Percentiles rank a stretch among this genome's conserved stretches.
Conservation (phyloP, 345 rosid genomes). For the Acer yangbiense region DNA sequence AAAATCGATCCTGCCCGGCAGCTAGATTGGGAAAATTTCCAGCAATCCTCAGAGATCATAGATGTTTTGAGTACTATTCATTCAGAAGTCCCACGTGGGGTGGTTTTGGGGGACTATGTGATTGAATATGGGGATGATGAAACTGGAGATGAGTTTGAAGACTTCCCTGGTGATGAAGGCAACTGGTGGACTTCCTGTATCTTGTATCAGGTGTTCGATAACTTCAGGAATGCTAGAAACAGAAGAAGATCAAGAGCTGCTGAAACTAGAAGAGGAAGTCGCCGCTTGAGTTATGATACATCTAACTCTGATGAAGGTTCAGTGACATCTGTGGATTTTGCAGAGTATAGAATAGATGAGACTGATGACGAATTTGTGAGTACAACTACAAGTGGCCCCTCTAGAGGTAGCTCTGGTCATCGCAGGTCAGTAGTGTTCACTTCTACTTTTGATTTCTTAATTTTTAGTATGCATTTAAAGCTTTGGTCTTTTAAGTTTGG, state of each 20-base stretch:
- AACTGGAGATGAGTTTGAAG: slow-evolving; percentile 85
- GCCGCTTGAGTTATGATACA: slow-evolving; percentile 59
- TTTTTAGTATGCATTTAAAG: background rate
- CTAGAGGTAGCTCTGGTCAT: slow-evolving; percentile 65
- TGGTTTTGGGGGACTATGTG: slow-evolving; percentile 95
- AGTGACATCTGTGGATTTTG: slow-evolving; percentile 72
- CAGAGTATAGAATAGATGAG: slow-evolving; percentile 86
- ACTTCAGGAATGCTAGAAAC: slow-evolving; percentile 83
- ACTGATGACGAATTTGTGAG: slow-evolving; percentile 73
- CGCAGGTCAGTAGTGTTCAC: slow-evolving; percentile 60
- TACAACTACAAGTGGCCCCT: slow-evolving; percentile 47
- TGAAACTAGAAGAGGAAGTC: slow-evolving; percentile 76
- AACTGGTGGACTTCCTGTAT: slow-evolving; percentile 99
- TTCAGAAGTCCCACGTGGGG: slow-evolving; percentile 94
- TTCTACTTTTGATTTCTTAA: slow-evolving; percentile 6
- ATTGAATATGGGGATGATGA: slow-evolving; percentile 95
- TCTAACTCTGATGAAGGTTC: slow-evolving; percentile 95
- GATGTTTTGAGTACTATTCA: slow-evolving; percentile 97
- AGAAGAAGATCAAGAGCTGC: slow-evolving; percentile 79
- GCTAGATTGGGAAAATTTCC: slow-evolving; percentile 97
- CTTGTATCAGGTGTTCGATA: slow-evolving; percentile 82
- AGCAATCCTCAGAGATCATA: slow-evolving; percentile 93
- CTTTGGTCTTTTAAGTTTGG: background rate
- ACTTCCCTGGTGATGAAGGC: slow-evolving; percentile 72
- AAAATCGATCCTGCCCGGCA: slow-evolving; percentile 85